Evolutionary conservation across 768 basidiomycete genomes (phyloP).

Genomic region (Kwoniella bestiolae): DNA sequence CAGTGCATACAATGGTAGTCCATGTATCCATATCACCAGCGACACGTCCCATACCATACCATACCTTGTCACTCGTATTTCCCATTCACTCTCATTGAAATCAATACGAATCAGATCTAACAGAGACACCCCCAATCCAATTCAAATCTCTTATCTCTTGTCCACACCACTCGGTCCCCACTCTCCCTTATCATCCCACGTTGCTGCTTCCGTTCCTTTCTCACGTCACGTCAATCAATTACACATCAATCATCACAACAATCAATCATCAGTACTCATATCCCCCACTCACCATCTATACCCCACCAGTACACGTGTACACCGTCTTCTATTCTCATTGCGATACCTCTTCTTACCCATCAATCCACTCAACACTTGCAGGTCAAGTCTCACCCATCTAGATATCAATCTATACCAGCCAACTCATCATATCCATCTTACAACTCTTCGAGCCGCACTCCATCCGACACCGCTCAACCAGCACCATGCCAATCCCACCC

Average conservation of each 20-base stretch:
- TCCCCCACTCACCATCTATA: too few relatives aligned
- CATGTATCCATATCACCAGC: too few relatives aligned
- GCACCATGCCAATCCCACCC: constrained; percentile 47
- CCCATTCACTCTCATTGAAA: background rate
- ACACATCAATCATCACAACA: too few relatives aligned
- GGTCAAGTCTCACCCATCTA: background rate
- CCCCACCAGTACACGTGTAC: background rate
- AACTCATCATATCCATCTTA: background rate
- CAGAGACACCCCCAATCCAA: too few relatives aligned
- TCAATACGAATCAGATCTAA: too few relatives aligned
- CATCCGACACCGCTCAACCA: background rate
- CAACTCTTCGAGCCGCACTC: too few relatives aligned
- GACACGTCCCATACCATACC: too few relatives aligned
- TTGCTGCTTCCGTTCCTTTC: background rate
- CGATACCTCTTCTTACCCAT: background rate
- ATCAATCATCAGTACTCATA: too few relatives aligned
- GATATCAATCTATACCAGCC: too few relatives aligned
- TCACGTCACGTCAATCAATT: background rate
- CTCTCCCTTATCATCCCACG: background rate
- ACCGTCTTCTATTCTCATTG: background rate
- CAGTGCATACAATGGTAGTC: too few relatives aligned
- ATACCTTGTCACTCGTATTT: background rate
- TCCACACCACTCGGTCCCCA: background rate
- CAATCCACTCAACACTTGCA: background rate
- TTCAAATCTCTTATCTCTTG: too few relatives aligned